A percentile compares a stretch with the other conserved stretches of the same genome.
phyloP scores from a whole-genome alignment of 2,329 filamentous ascomycete genomes.

The Myriosclerotinia scirpicola region DNA sequence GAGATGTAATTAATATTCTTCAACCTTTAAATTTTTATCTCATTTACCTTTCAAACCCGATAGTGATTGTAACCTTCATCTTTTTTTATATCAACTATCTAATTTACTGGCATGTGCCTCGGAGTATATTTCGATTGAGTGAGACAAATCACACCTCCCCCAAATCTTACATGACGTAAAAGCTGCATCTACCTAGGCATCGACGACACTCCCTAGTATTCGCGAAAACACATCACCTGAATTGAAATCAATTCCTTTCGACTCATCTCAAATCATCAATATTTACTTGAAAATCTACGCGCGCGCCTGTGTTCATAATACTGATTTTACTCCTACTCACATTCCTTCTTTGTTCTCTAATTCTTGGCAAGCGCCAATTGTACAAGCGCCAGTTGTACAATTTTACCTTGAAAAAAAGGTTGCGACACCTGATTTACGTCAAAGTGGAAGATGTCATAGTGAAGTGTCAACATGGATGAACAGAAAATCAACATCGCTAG shows the following conservation, averaged over 20 bases:
- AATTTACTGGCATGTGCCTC: too few species aligned
- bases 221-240: neutral
- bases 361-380: neutral
- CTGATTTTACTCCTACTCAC: neutral
- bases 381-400: too few species aligned
- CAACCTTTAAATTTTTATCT: neutral
- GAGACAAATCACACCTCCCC: neutral
- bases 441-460: neutral
- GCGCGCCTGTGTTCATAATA: neutral
- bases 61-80: neutral
- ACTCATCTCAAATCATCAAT: neutral
- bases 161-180: neutral
- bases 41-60: neutral
- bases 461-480: slow-evolving; percentile 4
- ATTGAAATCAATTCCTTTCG: neutral
- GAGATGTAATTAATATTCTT: neutral
- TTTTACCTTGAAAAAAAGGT: neutral
- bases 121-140: neutral
- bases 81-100: too few species aligned
- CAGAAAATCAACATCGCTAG: neutral
- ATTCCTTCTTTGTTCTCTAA: slow-evolving; percentile 12
- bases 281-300: neutral
- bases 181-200: neutral
- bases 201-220: neutral
- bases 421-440: neutral